phyloP scores from a whole-genome alignment of 208 protist genomes.

The Leishmania amazonensis region DNA sequence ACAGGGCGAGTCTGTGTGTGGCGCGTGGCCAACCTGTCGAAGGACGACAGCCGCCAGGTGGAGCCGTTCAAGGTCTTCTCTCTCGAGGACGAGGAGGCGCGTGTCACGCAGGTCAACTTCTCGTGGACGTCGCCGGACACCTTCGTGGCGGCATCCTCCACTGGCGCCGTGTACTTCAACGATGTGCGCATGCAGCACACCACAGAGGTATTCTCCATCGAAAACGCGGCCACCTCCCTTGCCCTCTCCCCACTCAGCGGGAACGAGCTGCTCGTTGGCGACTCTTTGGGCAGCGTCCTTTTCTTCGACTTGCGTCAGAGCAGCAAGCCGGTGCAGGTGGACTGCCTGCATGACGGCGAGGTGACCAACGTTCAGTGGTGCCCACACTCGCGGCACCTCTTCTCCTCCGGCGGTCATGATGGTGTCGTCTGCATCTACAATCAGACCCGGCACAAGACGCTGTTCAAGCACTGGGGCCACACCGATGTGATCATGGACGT shows the following conservation, averaged over 20 bases:
- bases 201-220: constrained; percentile 58
- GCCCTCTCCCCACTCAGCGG: constrained; percentile 64
- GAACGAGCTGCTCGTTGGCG: constrained; percentile 60
- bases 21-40: constrained; percentile 73
- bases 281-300: constrained; percentile 53
- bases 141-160: constrained; percentile 50
- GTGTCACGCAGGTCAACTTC: constrained; percentile 64
- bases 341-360: constrained; percentile 57
- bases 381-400: constrained; percentile 81
- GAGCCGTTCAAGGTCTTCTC: constrained; percentile 44
- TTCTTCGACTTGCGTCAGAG: constrained; percentile 77
- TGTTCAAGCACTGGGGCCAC: constrained; percentile 90
- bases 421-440: constrained; percentile 78
- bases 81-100: constrained; percentile 54
- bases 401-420: constrained; percentile 78
- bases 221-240: constrained; percentile 37
- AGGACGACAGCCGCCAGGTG: constrained; percentile 62
- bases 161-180: constrained; percentile 51
- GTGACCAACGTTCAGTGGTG: constrained; percentile 84
- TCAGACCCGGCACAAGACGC: constrained; percentile 41
- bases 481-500: constrained; percentile 83
- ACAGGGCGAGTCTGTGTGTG: constrained; percentile 64
- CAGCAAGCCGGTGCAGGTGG: constrained; percentile 42
- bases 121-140: constrained; percentile 56
- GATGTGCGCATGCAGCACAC: constrained; percentile 48